Base-by-base conservation (phyloP, 768 basidiomycete species). In the Lactifluus piperatus region DNA sequence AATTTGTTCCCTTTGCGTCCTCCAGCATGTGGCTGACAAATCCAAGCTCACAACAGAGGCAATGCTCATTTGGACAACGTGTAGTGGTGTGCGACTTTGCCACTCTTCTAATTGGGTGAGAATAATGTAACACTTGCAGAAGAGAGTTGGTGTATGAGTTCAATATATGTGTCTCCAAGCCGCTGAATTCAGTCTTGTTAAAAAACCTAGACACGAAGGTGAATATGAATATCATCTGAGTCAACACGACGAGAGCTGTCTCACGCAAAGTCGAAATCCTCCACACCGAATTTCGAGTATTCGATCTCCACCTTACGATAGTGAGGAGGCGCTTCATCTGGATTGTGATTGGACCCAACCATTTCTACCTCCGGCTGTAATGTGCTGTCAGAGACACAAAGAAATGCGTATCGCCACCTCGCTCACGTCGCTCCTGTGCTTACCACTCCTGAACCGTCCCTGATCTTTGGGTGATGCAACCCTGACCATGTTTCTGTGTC, bases 241-340 rank as follows among this genome's bases (percentile, higher is more conserved):
- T 26, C 14, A 45, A 29, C 47, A 32, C 26, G 11, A 20, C 20
- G 32, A 9, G 41, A 34, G 18, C 14, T 0, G 13, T 70, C 79
- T 56, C 69, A 92, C 94, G 81, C 95, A 67, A 99, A 99, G 72
- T 99, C 97, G 67, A 99, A 99, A 71, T 99, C 95, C 69, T 97
- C 95, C 18, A 98, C 91, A 4, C 95, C 95, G 67, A 99, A 99
- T 68, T 94, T 95, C 39, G 91, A 94, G 70, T 99, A 99, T 71
- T 94, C 92, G 67, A 99, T 99, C 72, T 97, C 94, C 16, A 97
- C 94, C 66, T 86, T 87, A 58, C 89, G 84, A 70, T 97, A 99
- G 60, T 84, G 79, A 56, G 79, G 81, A 0, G 94, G 91, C 49
- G 93, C 81, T 29, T 82, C 79, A 37, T 79, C 82, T 29, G 76